Evolutionary conservation across 768 basidiomycete species (phyloP), one percentile per base, ranked within the genome.

Genomic region (Phaffia tasmanica): DNA sequence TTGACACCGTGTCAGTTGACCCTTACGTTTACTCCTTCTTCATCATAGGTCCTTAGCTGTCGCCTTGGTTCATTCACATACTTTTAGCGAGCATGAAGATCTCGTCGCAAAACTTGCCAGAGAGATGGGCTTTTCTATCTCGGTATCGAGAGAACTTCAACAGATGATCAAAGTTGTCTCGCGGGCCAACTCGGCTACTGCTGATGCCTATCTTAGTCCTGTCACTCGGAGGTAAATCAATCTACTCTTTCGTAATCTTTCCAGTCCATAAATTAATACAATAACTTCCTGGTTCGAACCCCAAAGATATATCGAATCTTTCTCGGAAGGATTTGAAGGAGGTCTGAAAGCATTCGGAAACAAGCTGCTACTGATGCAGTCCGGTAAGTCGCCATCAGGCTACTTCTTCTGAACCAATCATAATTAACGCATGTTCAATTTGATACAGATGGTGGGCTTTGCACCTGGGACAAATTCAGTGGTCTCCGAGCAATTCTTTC

Each of bases 121-220:
- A 21, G 50, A 62, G 19, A 72, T 73, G 57, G 72, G 72, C 3
- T 73, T 72, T 49, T 69, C 70, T 47, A 63, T 66, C 58, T 68
- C 60, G 35, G 48, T 63, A 49, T 50, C 57, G 27, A 57, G 64
- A 47, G 53, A 55, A 27, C 47, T 70, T 51, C 47, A 65, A 23
- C 68, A 64, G 3, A 54, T 70, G 68, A 73, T 74, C 65, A 72
- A 73, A 63, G 61, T 74, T 53, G 72, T 73, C n/a, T 64, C 72
- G 18, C 63, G 74, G 23, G 74, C 69, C n/a, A 73, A 72, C 57
- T 72, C 72, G 16, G 63, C 71, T n/a, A 65, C 68, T n/a, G 72
- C 71, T 47, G 74, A 75, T 54, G 71, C 74, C 3, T 75, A 75
- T 51, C 71, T 75, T 35, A 73, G 73, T 18, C 75, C 75, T 1